Conservation (phyloP, 148 eudicot genomes). For the Rheum nobile region DNA sequence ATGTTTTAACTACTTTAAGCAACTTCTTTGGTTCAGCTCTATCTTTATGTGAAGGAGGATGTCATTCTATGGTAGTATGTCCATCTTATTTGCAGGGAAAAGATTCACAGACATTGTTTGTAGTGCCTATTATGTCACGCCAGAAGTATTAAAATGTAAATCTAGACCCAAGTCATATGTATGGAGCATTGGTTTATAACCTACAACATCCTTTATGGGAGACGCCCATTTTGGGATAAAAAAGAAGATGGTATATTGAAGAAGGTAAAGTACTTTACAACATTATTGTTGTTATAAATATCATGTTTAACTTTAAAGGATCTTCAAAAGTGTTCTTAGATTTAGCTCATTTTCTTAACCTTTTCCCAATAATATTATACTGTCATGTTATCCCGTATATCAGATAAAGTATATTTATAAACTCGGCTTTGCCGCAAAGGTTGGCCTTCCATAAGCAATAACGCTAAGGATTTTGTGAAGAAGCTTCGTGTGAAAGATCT, state of each 20-base stretch:
- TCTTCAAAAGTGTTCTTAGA: background rate
- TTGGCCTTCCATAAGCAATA: constrained; percentile 76
- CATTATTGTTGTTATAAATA: background rate
- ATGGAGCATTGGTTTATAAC: constrained; percentile 97
- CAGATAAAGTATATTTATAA: background rate
- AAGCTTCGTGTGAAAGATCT: constrained; percentile 86
- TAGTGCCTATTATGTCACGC: constrained; percentile 98
- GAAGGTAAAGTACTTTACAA: constrained; percentile 34
- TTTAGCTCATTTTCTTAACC: background rate
- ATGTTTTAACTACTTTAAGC: background rate
- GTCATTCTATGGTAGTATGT: background rate
- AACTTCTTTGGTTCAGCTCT: background rate
- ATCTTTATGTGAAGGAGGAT: background rate
- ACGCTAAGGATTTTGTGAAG: constrained; percentile 88
- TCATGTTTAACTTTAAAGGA: background rate
- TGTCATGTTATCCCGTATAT: background rate
- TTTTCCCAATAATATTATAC: background rate
- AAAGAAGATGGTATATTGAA: constrained; percentile 94
- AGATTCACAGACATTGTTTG: constrained; percentile 87
- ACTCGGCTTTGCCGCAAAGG: constrained; percentile 53
- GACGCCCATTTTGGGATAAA: constrained; percentile 99
- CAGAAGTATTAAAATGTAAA: constrained; percentile 87
- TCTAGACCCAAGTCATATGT: constrained; percentile 98
- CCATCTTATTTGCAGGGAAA: constrained; percentile 43
- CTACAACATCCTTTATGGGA: constrained; percentile 89